Evolutionary conservation across 441 rosid genomes (phyloP).

Genomic region (Geranium incanum): DNA sequence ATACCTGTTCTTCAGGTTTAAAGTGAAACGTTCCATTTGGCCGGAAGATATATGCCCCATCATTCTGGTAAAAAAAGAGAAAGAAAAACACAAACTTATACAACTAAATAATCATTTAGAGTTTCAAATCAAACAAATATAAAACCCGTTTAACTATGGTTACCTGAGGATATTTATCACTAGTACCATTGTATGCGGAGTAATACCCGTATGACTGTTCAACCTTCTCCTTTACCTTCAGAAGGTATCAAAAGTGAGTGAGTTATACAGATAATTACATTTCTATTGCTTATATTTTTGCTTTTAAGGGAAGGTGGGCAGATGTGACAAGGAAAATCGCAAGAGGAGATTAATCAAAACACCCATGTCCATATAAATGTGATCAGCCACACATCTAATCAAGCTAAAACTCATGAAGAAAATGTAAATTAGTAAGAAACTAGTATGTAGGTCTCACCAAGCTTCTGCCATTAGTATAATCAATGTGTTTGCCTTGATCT

Average conservation of each 20-base stretch:
- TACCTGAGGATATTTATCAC: constrained; percentile 36
- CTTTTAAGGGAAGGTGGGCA: not conserved
- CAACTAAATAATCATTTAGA: not conserved
- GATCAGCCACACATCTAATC: not conserved
- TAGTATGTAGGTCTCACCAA: constrained; percentile 19
- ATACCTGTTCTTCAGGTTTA: constrained; percentile 59
- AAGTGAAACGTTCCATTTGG: constrained; percentile 75
- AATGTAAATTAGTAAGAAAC: constrained; percentile 3
- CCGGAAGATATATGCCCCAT: constrained; percentile 93
- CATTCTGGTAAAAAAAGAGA: constrained; percentile 37
- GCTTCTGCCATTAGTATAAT: constrained; percentile 34
- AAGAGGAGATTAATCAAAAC: constrained; percentile 1
- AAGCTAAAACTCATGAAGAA: constrained; percentile 1
- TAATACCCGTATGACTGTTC: constrained; percentile 55
- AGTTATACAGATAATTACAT: not conserved
- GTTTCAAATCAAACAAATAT: constrained; percentile 13
- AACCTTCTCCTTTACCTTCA: constrained; percentile 34
- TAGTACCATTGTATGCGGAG: constrained; percentile 46
- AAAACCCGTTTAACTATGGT: constrained; percentile 5
- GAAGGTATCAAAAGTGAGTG: constrained; percentile 15
- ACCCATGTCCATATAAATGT: not conserved
- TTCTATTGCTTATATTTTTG: not conserved
- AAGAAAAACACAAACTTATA: not conserved
- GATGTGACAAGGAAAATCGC: not conserved
- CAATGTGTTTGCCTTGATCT: constrained; percentile 42